A percentile compares a stretch with the other conserved stretches of the same genome.
Conservation (phyloP, 352 stramenopile species). For the Aphanomyces euteiches region DNA sequence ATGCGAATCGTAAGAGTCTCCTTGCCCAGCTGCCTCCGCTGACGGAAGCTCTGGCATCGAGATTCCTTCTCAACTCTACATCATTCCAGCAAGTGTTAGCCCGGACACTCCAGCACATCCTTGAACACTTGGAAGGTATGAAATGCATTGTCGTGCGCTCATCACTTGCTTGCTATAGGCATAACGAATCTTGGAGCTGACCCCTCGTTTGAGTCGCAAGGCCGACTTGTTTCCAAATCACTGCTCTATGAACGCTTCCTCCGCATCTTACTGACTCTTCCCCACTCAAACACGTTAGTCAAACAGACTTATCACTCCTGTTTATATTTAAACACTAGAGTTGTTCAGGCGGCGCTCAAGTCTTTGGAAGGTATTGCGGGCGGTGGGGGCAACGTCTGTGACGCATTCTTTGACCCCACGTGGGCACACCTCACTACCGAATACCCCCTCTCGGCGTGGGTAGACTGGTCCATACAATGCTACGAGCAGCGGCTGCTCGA, state of each 20-base stretch:
- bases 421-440: not conserved
- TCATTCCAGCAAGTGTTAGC: slow-evolving; percentile 38
- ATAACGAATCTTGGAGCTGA: slow-evolving; percentile 16
- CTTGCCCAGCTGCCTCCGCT: slow-evolving; percentile 57
- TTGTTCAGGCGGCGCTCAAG: not conserved
- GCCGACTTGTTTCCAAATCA: slow-evolving; percentile 19
- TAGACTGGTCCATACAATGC: not conserved
- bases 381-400: not conserved
- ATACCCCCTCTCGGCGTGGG: slow-evolving; percentile 9
- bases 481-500: slow-evolving; percentile 7
- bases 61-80: slow-evolving; percentile 45
- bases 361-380: not conserved
- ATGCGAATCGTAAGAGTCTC: slow-evolving; percentile 44
- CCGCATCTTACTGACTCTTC: slow-evolving; percentile 41
- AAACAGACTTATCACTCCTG: not conserved
- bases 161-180: slow-evolving; percentile 32
- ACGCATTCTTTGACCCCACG: slow-evolving; percentile 14
- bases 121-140: slow-evolving; percentile 44
- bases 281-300: not conserved
- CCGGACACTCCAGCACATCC: slow-evolving; percentile 35
- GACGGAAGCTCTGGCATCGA: slow-evolving; percentile 42
- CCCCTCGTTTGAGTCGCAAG: slow-evolving; percentile 24
- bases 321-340: not conserved
- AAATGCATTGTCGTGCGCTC: slow-evolving; percentile 43
- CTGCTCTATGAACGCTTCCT: slow-evolving; percentile 40